These are phyloP conservation scores for Naganishia sp. DNA, from an alignment of 1,284 basidiomycete species.

Conservation along the genomic window DNA sequence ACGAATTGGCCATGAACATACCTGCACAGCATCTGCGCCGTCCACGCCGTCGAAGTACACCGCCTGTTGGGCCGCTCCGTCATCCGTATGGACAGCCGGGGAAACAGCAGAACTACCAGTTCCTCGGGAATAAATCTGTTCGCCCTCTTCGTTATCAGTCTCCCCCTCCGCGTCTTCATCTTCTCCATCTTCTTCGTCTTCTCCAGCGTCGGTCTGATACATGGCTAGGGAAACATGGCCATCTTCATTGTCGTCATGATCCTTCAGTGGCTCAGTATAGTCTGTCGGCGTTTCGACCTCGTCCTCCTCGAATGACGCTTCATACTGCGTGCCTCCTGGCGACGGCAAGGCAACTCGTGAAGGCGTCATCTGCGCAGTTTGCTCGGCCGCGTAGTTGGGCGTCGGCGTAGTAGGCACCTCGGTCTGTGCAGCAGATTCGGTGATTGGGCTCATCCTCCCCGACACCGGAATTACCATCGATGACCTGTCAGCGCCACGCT, in stretches of 20 bases:
- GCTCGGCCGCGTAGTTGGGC: conserved; percentile 19
- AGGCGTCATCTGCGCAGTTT: conserved; percentile 35
- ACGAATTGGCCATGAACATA: background rate
- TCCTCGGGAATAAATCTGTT: background rate
- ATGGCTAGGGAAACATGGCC: conserved; percentile 10
- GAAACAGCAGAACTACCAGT: conserved; percentile 1
- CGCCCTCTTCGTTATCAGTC: conserved; percentile 18
- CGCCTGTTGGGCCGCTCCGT: background rate
- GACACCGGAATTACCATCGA: conserved; percentile 12
- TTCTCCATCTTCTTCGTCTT: conserved; percentile 24
- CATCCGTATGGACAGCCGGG: background rate
- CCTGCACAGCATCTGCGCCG: conserved; percentile 15
- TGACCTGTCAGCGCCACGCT: background rate
- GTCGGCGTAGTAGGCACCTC: conserved; percentile 31
- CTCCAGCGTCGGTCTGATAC: conserved; percentile 25
- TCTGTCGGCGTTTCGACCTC: conserved; percentile 17
- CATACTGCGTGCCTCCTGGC: conserved; percentile 27
- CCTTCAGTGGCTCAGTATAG: conserved; percentile 9
- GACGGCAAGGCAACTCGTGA: conserved; percentile 27
- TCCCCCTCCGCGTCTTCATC: conserved; percentile 28
- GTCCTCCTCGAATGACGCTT: conserved; percentile 20
- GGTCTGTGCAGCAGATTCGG: conserved; percentile 25
- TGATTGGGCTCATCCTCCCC: conserved; percentile 7
- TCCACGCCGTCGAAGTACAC: conserved; percentile 1
- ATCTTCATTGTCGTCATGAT: background rate